Evolutionary conservation across 2,329 filamentous ascomycete species (phyloP).

Genomic region (Leptosphaerulina australis): DNA sequence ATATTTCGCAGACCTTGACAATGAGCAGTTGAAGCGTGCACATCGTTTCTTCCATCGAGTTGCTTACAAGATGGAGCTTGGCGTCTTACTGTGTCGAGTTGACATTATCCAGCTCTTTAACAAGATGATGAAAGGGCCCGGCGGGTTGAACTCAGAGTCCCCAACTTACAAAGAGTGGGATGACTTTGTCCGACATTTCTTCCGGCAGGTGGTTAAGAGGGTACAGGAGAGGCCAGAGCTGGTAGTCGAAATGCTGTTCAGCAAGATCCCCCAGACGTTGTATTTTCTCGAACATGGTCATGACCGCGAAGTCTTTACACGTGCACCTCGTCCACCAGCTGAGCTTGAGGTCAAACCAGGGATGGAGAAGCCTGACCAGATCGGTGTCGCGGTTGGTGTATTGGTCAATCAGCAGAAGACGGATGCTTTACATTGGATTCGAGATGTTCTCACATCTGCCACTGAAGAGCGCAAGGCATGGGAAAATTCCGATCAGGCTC

Average conservation of each 20-base stretch:
- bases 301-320: slow-evolving; percentile 74
- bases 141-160: slow-evolving; percentile 70
- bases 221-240: slow-evolving; percentile 84
- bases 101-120: slow-evolving; percentile 90
- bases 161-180: slow-evolving; percentile 87
- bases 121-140: slow-evolving; percentile 88
- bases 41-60: slow-evolving; percentile 94
- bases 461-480: slow-evolving; percentile 76
- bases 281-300: slow-evolving; percentile 91
- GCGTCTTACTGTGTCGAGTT: slow-evolving; percentile 84
- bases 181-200: slow-evolving; percentile 81
- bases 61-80: slow-evolving; percentile 93
- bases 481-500: slow-evolving; percentile 72
- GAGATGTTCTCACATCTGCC: slow-evolving; percentile 70
- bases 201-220: slow-evolving; percentile 82
- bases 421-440: slow-evolving; percentile 82
- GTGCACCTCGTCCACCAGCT: slow-evolving; percentile 72
- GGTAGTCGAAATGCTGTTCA: slow-evolving; percentile 91
- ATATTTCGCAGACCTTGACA: slow-evolving; percentile 80
- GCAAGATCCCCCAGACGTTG: slow-evolving; percentile 81
- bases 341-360: slow-evolving; percentile 82
- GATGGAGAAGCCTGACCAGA: slow-evolving; percentile 68
- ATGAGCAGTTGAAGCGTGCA: slow-evolving; percentile 83
- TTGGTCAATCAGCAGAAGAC: slow-evolving; percentile 79
- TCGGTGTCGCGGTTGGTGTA: slow-evolving; percentile 79